These are phyloP conservation scores for Ambrosiella xylebori DNA, from an alignment of 2,329 filamentous ascomycete species.

Conservation along the genomic window DNA sequence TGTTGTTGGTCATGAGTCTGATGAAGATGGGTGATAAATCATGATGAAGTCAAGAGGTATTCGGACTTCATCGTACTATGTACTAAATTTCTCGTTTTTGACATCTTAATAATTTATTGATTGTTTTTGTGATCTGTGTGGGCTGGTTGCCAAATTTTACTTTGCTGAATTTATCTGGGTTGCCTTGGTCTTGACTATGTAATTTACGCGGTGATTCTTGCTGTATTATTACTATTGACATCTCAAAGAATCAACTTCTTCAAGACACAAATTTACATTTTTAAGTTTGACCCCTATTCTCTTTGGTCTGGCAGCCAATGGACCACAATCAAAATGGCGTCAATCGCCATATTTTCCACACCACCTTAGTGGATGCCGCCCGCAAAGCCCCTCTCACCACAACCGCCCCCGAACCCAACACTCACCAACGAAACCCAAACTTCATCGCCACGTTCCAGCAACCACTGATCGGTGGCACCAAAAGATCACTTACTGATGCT, in stretches of 20 bases:
- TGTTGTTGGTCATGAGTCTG: background rate
- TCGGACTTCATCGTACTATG: too few species aligned
- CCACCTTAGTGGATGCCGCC: conserved; percentile 10
- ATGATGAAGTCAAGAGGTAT: background rate
- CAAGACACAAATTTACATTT: background rate
- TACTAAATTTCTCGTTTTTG: too few species aligned
- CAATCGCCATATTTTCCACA: conserved; percentile 6
- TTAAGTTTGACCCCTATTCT: background rate
- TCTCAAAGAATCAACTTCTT: too few species aligned
- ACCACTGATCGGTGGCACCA: conserved; percentile 2
- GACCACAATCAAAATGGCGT: background rate
- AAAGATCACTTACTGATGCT: conserved; percentile 8
- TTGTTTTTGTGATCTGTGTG: too few species aligned
- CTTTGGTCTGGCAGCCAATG: background rate
- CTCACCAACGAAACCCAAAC: background rate
- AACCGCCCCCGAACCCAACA: background rate
- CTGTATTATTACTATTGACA: too few species aligned
- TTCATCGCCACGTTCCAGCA: background rate
- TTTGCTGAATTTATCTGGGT: too few species aligned
- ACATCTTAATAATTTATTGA: too few species aligned
- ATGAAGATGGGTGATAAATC: background rate
- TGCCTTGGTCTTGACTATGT: too few species aligned
- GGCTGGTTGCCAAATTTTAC: too few species aligned
- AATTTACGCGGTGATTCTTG: too few species aligned
- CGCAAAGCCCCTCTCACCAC: background rate